Conservation (phyloP, 306 rosid species). For the Malus sylvestris region DNA sequence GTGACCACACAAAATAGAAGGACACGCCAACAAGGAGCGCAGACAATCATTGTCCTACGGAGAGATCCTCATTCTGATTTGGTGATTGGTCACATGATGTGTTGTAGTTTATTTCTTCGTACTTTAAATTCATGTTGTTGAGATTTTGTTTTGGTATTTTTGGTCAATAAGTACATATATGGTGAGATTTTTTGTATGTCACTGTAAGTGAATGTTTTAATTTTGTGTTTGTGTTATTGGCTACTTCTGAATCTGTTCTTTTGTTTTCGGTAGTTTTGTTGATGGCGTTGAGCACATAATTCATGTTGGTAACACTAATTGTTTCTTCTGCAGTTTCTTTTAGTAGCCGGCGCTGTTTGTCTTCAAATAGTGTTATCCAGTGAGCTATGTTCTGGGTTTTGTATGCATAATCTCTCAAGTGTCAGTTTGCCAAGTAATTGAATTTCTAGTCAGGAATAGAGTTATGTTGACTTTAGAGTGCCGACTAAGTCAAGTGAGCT, state of each 20-base stretch:
- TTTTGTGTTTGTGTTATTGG: too few species aligned
- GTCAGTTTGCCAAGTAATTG: not conserved
- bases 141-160: too few species aligned
- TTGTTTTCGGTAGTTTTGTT: not conserved
- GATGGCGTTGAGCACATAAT: not conserved
- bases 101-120: not conserved
- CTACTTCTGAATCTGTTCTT: too few species aligned
- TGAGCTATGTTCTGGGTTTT: not conserved
- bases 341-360: accelerated
- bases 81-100: not conserved
- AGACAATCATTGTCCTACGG: too few species aligned
- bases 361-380: not conserved
- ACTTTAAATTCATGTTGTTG: not conserved
- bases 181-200: too few species aligned
- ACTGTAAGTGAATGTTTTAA: too few species aligned
- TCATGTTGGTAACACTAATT: not conserved
- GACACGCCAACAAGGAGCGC: too few species aligned
- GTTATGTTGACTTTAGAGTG: not conserved
- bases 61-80: too few species aligned
- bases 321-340: not conserved
- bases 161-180: too few species aligned
- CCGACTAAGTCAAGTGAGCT: not conserved
- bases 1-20: too few species aligned
- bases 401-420: not conserved
- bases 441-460: too few species aligned